A percentile compares a stretch with the other conserved stretches of the same genome.
Evolutionary conservation across 345 rosid species (phyloP).

Genomic region (Arabidopsis arenosa): DNA sequence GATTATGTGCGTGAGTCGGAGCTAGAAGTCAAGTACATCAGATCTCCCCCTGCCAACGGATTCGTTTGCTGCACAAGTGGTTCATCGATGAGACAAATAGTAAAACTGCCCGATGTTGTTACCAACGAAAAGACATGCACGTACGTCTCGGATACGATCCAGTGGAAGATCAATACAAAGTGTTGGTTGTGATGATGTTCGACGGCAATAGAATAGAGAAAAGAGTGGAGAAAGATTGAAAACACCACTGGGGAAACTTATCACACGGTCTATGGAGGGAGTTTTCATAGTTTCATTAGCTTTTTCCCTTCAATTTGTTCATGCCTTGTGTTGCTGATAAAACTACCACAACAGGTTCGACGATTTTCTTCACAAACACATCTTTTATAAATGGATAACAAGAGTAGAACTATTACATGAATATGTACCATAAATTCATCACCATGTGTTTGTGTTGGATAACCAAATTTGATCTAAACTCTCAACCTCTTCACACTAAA

Average conservation of each 20-base stretch:
- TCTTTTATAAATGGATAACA: slow-evolving; percentile 16
- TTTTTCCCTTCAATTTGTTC: not conserved
- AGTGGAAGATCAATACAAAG: slow-evolving; percentile 9
- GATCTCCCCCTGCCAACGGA: slow-evolving; percentile 14
- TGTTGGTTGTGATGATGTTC: slow-evolving; percentile 23
- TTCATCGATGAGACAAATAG: not conserved
- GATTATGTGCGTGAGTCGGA: not conserved
- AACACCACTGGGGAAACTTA: not conserved
- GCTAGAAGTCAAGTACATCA: not conserved
- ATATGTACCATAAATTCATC: slow-evolving; percentile 29
- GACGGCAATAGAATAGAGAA: not conserved
- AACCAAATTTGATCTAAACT: slow-evolving; percentile 19
- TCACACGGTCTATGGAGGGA: not conserved
- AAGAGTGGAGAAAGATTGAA: slow-evolving; percentile 15
- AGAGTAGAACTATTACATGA: slow-evolving; percentile 26
- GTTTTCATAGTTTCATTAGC: not conserved
- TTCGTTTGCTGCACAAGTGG: slow-evolving; percentile 7
- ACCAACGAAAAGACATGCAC: not conserved
- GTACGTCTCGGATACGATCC: slow-evolving; percentile 29
- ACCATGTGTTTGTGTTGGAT: slow-evolving; percentile 15
- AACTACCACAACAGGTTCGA: not conserved
- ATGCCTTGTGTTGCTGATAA: not conserved
- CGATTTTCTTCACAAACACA: slow-evolving; percentile 4
- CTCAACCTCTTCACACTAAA: slow-evolving; percentile 37
- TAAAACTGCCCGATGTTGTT: not conserved